Evolutionary conservation across 495 filamentous ascomycete genomes (phyloP).

Genomic region (Penicillium canariense): DNA sequence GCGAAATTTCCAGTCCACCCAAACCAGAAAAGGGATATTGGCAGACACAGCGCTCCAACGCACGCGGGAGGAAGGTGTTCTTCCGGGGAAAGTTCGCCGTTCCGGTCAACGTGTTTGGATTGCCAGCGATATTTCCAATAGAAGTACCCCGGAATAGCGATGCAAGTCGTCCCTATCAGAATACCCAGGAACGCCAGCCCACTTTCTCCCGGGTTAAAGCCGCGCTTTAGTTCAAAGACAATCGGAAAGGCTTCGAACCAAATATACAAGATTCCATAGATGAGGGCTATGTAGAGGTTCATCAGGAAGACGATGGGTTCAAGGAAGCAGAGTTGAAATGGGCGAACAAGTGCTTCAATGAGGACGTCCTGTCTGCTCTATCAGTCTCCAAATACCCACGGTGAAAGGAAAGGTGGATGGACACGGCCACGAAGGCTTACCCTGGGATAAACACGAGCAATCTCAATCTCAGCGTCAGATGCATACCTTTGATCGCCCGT

Average conservation of each 20-base stretch:
- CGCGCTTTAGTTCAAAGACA: conserved; percentile 48
- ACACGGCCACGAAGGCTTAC: conserved; percentile 4
- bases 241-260: conserved; percentile 60
- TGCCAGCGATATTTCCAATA: conserved; percentile 39
- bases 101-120: conserved; percentile 38
- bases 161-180: conserved; percentile 35
- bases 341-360: conserved; percentile 39
- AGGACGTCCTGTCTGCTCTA: conserved; percentile 27
- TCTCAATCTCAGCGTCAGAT: conserved; percentile 43
- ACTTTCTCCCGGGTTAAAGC: conserved; percentile 44
- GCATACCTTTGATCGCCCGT: conserved; percentile 33
- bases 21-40: conserved; percentile 59
- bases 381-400: not conserved
- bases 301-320: conserved; percentile 53
- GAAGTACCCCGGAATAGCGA: conserved; percentile 47
- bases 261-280: conserved; percentile 55
- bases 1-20: conserved; percentile 54
- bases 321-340: conserved; percentile 42
- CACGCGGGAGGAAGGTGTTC: conserved; percentile 50
- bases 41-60: conserved; percentile 46
- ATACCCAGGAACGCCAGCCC: conserved; percentile 54
- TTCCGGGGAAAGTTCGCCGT: conserved; percentile 37
- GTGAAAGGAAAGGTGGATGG: not conserved
- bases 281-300: conserved; percentile 53
- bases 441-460: conserved; percentile 23